Evolutionary conservation across 2,329 filamentous ascomycete genomes (phyloP), one percentile per base, ranked within the genome.

Genomic region (Aureobasidium sp.): DNA sequence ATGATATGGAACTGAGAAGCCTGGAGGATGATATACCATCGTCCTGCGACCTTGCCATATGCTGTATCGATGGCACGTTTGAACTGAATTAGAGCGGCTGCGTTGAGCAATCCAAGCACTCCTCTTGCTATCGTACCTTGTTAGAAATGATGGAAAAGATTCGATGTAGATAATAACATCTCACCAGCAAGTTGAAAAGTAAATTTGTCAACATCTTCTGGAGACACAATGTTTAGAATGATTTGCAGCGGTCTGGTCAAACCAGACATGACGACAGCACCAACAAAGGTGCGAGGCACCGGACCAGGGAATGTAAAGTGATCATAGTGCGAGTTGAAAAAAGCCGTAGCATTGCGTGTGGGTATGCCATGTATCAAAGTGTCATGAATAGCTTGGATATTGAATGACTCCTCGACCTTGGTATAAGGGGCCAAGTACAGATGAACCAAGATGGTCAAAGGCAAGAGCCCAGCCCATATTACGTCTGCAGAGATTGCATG

Each of bases 321-420:
- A 67, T 98, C 93, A 72, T 94, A 98, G 60, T 84, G 74, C 17
- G 70, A 66, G 1, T 74, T 77, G 22, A 68, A 56, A 22, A 61
- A 56, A 16, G 58, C 55, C 0, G 64, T 57, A 5, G 59, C 55
- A 56, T 68, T 64, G 25, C 32, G 19, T 19, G 51, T 47, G 22
- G 56, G 47, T 1, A 88, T 81, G 21, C 90, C 90, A 66, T 93
- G 89, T 32, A 80, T 79, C 56, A 95, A 70, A 30, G 98, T 85
- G 68, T 98, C 93, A 69, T 97, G 93, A 3, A 84, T 80, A 5
- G 93, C 93, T 69, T 98, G 93, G 55, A 97, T 82, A 68, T 95
- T 95, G 79, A 98, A 97, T 0, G 91, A 97, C 70, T 98, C 93
- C 69, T 98, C 93, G 56, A 98, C 93, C 70, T 98, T 98, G 54